Evolutionary conservation across 441 rosid species (phyloP), one percentile per base, ranked within the genome.

Genomic region (California macrophylla): DNA sequence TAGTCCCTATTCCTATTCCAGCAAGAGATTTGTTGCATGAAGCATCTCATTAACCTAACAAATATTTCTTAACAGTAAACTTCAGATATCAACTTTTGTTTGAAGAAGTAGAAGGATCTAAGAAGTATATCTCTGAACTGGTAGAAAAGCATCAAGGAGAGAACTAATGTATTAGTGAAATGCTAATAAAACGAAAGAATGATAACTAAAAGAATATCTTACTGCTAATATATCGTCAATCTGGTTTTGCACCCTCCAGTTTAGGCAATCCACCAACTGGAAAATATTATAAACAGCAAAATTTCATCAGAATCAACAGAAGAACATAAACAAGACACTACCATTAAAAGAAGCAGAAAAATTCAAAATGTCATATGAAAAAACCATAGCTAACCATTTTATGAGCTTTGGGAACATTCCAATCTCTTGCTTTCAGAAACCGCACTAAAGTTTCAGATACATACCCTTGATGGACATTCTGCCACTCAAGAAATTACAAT

Each of bases 391-490:
- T 72, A 69, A 93, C 98, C 98, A 93, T 91, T 82, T 79, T 82
- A 80, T 91, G 86, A 69, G 98, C 96, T 83, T 93, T 91, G 71
- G 74, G 28, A 72, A 89, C 85, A 80, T 85, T 88, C 83, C 91
- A 82, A 29, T 91, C 98, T 77, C 98, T 80, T 36, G 97, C 98
- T 79, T 86, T 91, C 32, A 93, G 85, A 80, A 93, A 93, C 24
- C 97, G 98, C 52, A 56, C 75, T 82, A 91, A 82, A 65, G 84
- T 87, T 85, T 89, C 96, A 28, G 84, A 76, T 72, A 60, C 67
- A 73, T 82, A 85, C 47, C 98, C 97, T 82, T 89, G 96, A 82
- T 93, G 95, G 38, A 91, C 56, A 70, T 81, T 91, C 98, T 93
- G 85, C 75, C 78, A 67, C 68, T 64, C 47, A 66, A 68, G 23